phyloP scores from a whole-genome alignment of 441 rosid species.

The Biscutella laevigata region DNA sequence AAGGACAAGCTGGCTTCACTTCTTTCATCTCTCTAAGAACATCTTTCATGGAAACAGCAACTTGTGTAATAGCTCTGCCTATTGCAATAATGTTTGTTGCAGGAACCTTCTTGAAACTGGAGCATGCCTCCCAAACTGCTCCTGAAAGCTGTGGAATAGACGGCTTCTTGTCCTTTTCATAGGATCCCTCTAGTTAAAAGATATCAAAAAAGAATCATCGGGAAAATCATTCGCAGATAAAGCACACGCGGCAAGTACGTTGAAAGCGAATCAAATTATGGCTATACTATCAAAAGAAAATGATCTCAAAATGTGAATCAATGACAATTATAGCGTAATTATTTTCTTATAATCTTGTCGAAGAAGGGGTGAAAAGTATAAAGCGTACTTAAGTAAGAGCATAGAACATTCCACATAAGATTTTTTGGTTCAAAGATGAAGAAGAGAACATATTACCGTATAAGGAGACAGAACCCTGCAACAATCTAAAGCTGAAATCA shows the following conservation, averaged over 20 bases:
- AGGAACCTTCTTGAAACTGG: conserved; percentile 73
- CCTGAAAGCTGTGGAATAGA: conserved; percentile 65
- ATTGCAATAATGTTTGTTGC: conserved; percentile 67
- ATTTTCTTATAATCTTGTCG: no score
- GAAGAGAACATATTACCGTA: conserved; percentile 36
- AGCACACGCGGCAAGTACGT: not conserved
- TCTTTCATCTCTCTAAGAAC: conserved; percentile 93
- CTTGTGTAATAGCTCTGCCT: conserved; percentile 83
- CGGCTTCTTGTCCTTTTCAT: conserved; percentile 34
- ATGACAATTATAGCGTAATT: no score
- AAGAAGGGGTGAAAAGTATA: not conserved
- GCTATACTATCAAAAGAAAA: not conserved
- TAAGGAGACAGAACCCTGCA: conserved; percentile 60
- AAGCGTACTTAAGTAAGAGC: no score
- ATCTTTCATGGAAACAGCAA: conserved; percentile 81
- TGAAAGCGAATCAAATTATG: not conserved
- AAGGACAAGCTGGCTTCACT: conserved; percentile 52
- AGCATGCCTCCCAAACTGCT: conserved; percentile 84
- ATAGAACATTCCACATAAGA: no score
- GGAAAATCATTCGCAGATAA: not conserved
- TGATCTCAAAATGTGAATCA: no score
- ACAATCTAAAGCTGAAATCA: conserved; percentile 75
- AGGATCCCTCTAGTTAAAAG: conserved; percentile 36
- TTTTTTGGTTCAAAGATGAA: no score
- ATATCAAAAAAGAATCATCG: not conserved